phyloP scores from a whole-genome alignment of 495 filamentous ascomycete genomes.

The Penicillium lividum region DNA sequence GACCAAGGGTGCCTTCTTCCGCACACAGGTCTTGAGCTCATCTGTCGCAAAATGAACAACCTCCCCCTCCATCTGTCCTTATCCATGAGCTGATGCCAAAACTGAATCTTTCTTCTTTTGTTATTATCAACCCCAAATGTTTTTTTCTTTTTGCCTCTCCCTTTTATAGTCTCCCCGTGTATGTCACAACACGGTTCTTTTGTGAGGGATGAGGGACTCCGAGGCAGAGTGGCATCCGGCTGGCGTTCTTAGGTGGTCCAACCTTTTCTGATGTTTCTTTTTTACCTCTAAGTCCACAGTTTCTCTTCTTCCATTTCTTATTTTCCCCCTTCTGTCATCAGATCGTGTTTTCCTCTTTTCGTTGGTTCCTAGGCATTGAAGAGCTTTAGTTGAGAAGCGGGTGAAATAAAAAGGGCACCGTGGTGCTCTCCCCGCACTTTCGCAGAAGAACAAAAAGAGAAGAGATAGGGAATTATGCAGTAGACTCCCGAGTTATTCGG shows the following conservation, averaged over 20 bases:
- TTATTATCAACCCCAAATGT: slow-evolving; percentile 34
- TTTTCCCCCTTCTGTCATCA: slow-evolving; percentile 13
- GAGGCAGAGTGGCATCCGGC: slow-evolving; percentile 52
- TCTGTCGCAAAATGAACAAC: slow-evolving; percentile 50
- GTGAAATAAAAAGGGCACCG: slow-evolving; percentile 7
- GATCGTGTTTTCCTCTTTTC: slow-evolving; percentile 11
- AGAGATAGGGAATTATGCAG: slow-evolving; percentile 23
- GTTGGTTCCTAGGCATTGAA: slow-evolving; percentile 19
- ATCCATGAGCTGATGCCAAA: slow-evolving; percentile 33
- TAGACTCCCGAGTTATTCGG: slow-evolving; percentile 19
- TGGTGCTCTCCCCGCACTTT: slow-evolving; percentile 11
- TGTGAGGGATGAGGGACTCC: slow-evolving; percentile 37
- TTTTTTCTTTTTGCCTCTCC: slow-evolving; percentile 44
- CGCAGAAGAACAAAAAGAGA: slow-evolving; percentile 19
- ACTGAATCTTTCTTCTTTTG: slow-evolving; percentile 35
- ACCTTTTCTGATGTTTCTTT: slow-evolving; percentile 38
- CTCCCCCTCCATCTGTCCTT: background rate
- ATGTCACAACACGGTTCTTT: slow-evolving; percentile 39
- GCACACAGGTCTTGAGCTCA: slow-evolving; percentile 72
- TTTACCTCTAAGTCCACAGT: slow-evolving; percentile 33
- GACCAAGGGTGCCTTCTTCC: slow-evolving; percentile 93
- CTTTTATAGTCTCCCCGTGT: slow-evolving; percentile 40
- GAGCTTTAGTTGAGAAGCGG: slow-evolving; percentile 21
- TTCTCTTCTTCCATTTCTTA: slow-evolving; percentile 26
- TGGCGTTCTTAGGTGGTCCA: slow-evolving; percentile 53